A percentile compares a stretch with the other conserved stretches of the same genome.
Evolutionary conservation across 352 stramenopile species (phyloP).

Genomic region (Globisporangium paroecandrum): DNA sequence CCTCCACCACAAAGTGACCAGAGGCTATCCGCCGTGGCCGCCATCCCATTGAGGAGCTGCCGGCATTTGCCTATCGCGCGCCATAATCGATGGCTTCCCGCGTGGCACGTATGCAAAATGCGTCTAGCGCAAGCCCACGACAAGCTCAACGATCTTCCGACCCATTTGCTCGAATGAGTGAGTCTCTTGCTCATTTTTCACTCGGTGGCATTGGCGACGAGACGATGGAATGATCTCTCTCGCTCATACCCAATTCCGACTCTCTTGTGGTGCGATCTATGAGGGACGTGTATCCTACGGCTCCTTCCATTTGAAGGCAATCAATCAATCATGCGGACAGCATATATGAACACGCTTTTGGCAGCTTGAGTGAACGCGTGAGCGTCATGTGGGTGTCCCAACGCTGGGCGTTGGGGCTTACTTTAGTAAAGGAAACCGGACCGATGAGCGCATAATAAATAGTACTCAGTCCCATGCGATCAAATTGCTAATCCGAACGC

Average conservation of each 20-base stretch:
- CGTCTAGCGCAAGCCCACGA: neutral
- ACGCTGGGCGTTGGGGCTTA: no score
- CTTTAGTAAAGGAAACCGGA: no score
- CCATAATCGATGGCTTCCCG: neutral
- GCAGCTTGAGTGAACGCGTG: neutral
- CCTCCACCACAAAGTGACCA: neutral
- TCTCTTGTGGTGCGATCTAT: neutral
- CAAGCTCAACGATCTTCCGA: constrained; percentile 10
- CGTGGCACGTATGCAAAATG: neutral
- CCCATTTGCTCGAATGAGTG: neutral
- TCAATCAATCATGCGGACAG: neutral
- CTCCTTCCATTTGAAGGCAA: neutral
- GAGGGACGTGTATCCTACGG: no score
- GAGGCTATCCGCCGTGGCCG: neutral
- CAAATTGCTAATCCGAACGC: neutral
- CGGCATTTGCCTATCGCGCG: constrained; percentile 1
- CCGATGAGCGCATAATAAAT: no score
- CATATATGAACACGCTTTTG: neutral
- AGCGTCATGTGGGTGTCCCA: neutral
- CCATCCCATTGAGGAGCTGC: neutral
- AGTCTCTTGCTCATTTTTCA: neutral
- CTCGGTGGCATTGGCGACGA: neutral
- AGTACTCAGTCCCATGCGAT: neutral
- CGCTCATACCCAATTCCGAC: neutral
- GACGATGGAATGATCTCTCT: neutral